A percentile compares a stretch with the other conserved stretches of the same genome.
Conservation (phyloP, 371 early-diverging fungal species). For the Coemansia sp. region DNA sequence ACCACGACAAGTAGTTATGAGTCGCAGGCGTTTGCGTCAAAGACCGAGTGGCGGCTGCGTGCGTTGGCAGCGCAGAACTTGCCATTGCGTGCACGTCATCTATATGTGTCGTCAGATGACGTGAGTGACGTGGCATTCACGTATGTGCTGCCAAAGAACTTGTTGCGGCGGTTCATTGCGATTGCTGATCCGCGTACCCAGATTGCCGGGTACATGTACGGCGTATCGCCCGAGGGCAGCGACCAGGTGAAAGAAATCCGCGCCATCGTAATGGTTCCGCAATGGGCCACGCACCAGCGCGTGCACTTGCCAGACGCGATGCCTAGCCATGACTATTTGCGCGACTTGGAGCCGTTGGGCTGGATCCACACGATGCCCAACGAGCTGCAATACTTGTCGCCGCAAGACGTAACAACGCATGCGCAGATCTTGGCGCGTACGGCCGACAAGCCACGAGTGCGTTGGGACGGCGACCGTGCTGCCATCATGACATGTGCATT, state of each 20-base stretch:
- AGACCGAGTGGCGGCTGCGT: slow-evolving; percentile 98
- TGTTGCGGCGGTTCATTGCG: slow-evolving; percentile 92
- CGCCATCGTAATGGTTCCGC: slow-evolving; percentile 93
- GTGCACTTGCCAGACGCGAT: slow-evolving; percentile 87
- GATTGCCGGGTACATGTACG: slow-evolving; percentile 94
- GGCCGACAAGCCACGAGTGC: slow-evolving; percentile 51
- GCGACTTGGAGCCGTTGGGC: slow-evolving; percentile 92
- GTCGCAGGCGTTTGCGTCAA: slow-evolving; percentile 93
- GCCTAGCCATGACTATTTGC: slow-evolving; percentile 89
- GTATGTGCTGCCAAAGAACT: slow-evolving; percentile 95
- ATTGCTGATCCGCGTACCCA: slow-evolving; percentile 95
- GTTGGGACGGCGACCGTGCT: slow-evolving; percentile 96
- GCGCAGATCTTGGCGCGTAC: slow-evolving; percentile 73
- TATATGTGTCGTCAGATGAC: slow-evolving; percentile 93
- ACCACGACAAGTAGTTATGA: slow-evolving; percentile 98
- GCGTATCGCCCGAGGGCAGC: slow-evolving; percentile 85
- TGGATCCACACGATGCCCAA: slow-evolving; percentile 98
- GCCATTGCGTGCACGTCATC: slow-evolving; percentile 92
- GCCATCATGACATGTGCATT: slow-evolving; percentile 90
- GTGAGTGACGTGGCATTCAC: slow-evolving; percentile 87
- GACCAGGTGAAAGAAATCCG: slow-evolving; percentile 96
- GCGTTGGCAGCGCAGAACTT: slow-evolving; percentile 94
- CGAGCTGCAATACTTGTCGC: slow-evolving; percentile 86
- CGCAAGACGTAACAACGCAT: slow-evolving; percentile 91
- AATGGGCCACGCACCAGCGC: slow-evolving; percentile 93